A percentile compares a stretch with the other conserved stretches of the same genome.
Evolutionary conservation across 1,284 basidiomycete species (phyloP).

Genomic region (Phellopilus nigrolimitatus): DNA sequence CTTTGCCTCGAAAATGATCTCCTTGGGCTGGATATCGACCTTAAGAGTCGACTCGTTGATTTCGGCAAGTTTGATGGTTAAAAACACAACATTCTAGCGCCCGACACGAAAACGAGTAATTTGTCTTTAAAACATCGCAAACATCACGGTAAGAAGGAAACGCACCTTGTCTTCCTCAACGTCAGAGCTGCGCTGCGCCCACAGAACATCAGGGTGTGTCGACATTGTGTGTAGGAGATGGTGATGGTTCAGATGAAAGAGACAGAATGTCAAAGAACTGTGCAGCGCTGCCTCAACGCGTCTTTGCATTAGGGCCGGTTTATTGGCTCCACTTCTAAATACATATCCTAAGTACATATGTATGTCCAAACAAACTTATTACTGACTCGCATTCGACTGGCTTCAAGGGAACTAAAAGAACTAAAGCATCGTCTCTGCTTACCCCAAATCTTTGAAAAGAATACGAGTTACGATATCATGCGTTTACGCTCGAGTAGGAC

Average conservation of each 20-base stretch:
- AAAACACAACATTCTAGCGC: constrained; percentile 71
- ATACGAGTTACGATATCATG: no score
- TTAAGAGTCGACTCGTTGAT: constrained; percentile 59
- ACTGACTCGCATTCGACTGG: no score
- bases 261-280: constrained; percentile 15
- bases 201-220: constrained; percentile 80
- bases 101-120: constrained; percentile 5
- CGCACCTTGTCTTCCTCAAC: constrained; percentile 64
- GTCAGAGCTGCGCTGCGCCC: constrained; percentile 84
- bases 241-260: constrained; percentile 14
- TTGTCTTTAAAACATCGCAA: background rate
- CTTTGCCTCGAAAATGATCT: constrained; percentile 66
- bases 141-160: background rate
- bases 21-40: constrained; percentile 59
- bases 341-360: no score
- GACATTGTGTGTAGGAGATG: constrained; percentile 35
- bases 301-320: constrained; percentile 14
- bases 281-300: background rate
- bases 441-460: no score
- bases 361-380: no score
- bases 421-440: no score
- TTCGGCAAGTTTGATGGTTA: constrained; percentile 83
- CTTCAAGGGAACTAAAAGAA: no score
- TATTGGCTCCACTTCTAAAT: no score
- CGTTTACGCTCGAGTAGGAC: background rate